Conservation (phyloP, 2,329 filamentous ascomycete genomes). For the Sporothrix humicola region DNA sequence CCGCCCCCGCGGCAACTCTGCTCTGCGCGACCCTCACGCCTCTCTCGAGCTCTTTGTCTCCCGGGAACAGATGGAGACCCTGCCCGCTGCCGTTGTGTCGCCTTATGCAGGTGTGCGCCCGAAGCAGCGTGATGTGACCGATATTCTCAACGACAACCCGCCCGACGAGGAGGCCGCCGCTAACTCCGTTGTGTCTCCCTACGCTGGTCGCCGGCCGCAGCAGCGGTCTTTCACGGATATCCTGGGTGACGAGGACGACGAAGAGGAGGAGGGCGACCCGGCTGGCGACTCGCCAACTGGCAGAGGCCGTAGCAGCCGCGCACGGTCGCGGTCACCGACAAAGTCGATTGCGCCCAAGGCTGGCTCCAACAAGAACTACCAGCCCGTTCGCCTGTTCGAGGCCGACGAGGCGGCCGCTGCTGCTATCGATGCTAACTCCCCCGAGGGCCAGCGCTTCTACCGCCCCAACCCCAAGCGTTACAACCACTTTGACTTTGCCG, state of each 20-base stretch:
- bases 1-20: constrained; percentile 59
- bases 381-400: constrained; percentile 68
- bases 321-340: constrained; percentile 51
- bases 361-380: constrained; percentile 66
- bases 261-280: constrained; percentile 38
- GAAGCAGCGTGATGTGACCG: constrained; percentile 70
- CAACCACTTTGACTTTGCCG: constrained; percentile 82
- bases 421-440: constrained; percentile 46
- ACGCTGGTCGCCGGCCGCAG: constrained; percentile 60
- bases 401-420: constrained; percentile 42
- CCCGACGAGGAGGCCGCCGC: constrained; percentile 47
- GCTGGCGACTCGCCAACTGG: constrained; percentile 19
- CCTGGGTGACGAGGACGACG: constrained; percentile 58
- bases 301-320: constrained; percentile 46
- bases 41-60: constrained; percentile 77
- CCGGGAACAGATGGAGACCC: constrained; percentile 60
- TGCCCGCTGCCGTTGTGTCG: constrained; percentile 56
- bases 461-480: constrained; percentile 79
- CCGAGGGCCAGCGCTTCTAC: constrained; percentile 54
- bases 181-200: constrained; percentile 47
- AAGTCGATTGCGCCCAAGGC: constrained; percentile 57
- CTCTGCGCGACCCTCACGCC: constrained; percentile 68
- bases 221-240: constrained; percentile 77
- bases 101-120: constrained; percentile 66
- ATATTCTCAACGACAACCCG: constrained; percentile 69